phyloP scores from a whole-genome alignment of 2,329 filamentous ascomycete species.

The Ustulina deusta region DNA sequence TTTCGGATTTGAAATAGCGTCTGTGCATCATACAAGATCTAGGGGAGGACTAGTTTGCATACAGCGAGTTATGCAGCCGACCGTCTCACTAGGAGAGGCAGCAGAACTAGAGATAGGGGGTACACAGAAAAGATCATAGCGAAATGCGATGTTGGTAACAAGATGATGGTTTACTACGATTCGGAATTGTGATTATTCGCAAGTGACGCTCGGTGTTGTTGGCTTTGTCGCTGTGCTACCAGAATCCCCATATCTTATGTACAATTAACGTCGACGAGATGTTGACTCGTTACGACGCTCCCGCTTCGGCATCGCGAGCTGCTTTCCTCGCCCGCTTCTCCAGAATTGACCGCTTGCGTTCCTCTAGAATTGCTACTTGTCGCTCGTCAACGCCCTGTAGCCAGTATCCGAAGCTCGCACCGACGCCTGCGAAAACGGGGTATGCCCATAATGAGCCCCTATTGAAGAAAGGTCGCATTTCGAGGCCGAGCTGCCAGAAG shows the following conservation, averaged over 20 bases:
- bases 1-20: conserved; percentile 30
- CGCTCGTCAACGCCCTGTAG: conserved; percentile 87
- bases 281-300: conserved; percentile 38
- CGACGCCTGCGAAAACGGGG: conserved; percentile 86
- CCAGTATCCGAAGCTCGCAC: conserved; percentile 97
- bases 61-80: conserved; percentile 26
- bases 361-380: conserved; percentile 80
- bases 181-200: conserved; percentile 11
- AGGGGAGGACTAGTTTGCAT: conserved; percentile 34
- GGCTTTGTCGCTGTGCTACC: conserved; percentile 21
- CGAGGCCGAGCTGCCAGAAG: conserved; percentile 96
- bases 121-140: conserved; percentile 23
- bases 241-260: conserved; percentile 38
- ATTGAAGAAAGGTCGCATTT: conserved; percentile 96
- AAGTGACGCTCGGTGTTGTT: conserved; percentile 12
- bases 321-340: conserved; percentile 89
- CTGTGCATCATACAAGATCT: conserved; percentile 39
- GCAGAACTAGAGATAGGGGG: conserved; percentile 9
- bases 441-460: conserved; percentile 88
- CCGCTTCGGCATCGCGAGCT: conserved; percentile 67
- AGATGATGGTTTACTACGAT: conserved; percentile 22
- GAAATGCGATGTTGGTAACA: conserved; percentile 17
- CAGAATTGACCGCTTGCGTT: conserved; percentile 82
- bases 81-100: conserved; percentile 9
- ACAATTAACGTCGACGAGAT: conserved; percentile 36